Base-by-base conservation (phyloP, 164 flowering plant genomes). In the Sedum album region DNA sequence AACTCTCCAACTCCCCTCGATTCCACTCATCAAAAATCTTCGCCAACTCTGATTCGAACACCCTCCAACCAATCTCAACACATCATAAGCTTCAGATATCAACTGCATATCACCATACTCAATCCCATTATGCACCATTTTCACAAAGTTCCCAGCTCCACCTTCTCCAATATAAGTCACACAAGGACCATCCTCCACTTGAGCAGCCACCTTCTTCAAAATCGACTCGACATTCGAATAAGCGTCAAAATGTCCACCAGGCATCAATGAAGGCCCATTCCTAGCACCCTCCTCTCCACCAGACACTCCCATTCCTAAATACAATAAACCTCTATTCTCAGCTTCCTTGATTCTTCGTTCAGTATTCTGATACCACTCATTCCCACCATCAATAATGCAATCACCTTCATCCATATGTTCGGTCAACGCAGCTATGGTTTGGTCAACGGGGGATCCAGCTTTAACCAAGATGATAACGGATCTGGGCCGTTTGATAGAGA, bases 221-320 rank as follows among this genome's bases (percentile, higher is more conserved):
- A 86, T 88, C 71, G 83, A 85, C 68, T 88, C 86, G 14, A 88
- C 84, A 70, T 84, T 53, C 69, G 84, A 79, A 75, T 79, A 88
- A 30, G 91, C 94, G 73, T 88, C 83, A 36, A 70, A 73, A 31
- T 86, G 81, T 13, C 94, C 94, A 8, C 94, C 94, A 20, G 94
- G 94, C 94, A 88, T 88, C 82, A 88, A 44, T 48, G 88, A 84
- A 4, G 94, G 94, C 0, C 94, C 94, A 69, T 78, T 63, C 14
- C 94, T 79, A 0, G 94, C 91, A 69, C 95, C 90, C 69, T 88
- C 94, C 75, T 88, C 95, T 30, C 95, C 95, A 31, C 95, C 91
- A 0, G 90, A 86, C 70, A 88, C 95, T 62, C 94, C 94, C 89
- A 86, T 86, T 68, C 95, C 91, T 1, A 88, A 80, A 72, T 86